Evolutionary conservation across 257 asterid species (phyloP), one percentile per base, ranked within the genome.

Genomic region (Dorcoceras hygrometricum): DNA sequence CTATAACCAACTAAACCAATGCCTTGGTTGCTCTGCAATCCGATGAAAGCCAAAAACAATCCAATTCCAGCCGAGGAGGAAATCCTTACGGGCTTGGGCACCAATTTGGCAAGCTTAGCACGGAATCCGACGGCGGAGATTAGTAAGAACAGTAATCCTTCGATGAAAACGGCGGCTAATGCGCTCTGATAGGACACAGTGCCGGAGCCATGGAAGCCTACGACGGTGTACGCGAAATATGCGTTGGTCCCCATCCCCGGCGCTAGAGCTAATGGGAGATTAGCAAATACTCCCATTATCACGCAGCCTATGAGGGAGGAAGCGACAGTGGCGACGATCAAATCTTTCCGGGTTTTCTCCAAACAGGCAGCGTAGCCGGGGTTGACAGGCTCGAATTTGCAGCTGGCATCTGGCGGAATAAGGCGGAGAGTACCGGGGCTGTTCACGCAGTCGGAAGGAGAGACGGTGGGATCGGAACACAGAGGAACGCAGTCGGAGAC

Each of bases 181-280:
- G 99, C 99, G 71, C 82, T 80, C 32, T 82, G 87, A 25, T 93
- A 93, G 0, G 96, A 71, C 2, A 93, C 57, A 58, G 57, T 88
- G 11, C 99, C 99, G 2, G 97, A 84, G 48, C 99, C 99, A 63
- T 93, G 99, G 66, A 90, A 93, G 0, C 99, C 97, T 6, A 90
- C 99, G 20, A 93, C 95, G 2, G 97, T 87, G 77, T 93, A 93
- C 0, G 98, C 95, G 73, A 93, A 88, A 67, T 93, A 90, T 0
- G 97, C 99, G 68, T 93, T 93, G 2, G 89, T 76, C 3, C 98
- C 96, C 98, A 91, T 91, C 8, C 98, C 98, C 0, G 98, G 98
- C 1, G 98, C 98, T 19, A 91, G 61, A 0, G 89, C 98, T 7
- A 91, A 19, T 0, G 98, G 98, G 8, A 91, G 77, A 11, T 91